These are phyloP conservation scores for Geotrichum aggregatum DNA, from an alignment of 1,139 yeast species.

Conservation along the genomic window DNA sequence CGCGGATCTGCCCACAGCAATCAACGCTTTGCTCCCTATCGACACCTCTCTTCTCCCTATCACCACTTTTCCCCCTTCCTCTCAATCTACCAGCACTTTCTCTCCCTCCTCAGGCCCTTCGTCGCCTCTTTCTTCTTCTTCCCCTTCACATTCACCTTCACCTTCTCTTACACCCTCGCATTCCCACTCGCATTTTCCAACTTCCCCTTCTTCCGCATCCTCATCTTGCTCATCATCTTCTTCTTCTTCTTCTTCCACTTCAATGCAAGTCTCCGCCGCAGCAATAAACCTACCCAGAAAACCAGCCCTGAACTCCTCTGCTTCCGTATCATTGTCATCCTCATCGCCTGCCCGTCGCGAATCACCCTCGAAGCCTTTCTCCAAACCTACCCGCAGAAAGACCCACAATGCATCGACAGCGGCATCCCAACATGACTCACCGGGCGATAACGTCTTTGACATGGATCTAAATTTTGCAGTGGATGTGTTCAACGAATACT, in stretches of 20 bases:
- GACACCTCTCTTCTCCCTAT: neutral
- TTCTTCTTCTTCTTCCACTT: no score
- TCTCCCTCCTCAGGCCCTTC: neutral
- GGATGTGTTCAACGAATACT: slow-evolving; percentile 4
- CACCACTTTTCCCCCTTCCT: neutral
- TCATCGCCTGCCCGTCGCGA: no score
- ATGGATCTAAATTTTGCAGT: slow-evolving; percentile 1
- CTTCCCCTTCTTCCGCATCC: neutral
- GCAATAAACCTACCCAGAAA: no score
- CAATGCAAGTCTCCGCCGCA: no score
- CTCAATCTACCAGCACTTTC: neutral
- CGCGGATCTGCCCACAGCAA: no score
- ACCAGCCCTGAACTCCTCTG: no score
- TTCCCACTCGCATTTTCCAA: neutral
- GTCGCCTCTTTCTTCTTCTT: neutral
- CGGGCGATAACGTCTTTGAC: neutral
- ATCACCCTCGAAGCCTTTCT: no score
- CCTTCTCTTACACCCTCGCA: neutral
- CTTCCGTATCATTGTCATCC: no score
- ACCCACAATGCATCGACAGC: neutral
- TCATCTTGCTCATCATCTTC: no score
- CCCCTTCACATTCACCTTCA: no score
- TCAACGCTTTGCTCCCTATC: no score
- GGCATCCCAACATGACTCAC: neutral
- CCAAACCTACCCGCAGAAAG: neutral